Evolutionary conservation across 2,329 filamentous ascomycete species (phyloP), one percentile per base, ranked within the genome.

Genomic region (Epichloe coenophiala): DNA sequence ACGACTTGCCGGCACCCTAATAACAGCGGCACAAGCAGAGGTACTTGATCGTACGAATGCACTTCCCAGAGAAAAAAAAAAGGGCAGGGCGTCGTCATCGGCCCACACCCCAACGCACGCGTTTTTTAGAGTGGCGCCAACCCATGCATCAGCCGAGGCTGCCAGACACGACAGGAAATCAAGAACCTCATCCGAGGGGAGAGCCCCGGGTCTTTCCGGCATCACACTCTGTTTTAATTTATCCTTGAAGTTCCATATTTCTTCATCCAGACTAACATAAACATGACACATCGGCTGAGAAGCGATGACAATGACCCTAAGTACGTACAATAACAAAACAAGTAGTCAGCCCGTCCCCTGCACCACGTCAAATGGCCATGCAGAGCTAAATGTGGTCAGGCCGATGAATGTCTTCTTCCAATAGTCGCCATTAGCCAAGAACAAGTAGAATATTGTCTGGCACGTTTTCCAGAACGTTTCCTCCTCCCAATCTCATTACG

Each of bases 271-370:
- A 19, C 47, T 44, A 48, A 45, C 45, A 47, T 27, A 38, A 46
- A 41, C 47, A 52, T 49, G 42, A 48, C 43, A 51, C 41, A 48
- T 48, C 51, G 55, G 50, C 52, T 50, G 45, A 48, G 19, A 45
- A 53, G 55, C 48, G 44, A 49, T 48, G 49, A 36, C 46, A 51
- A 44, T 53, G 43, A 37, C 45, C 36, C 44, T 45, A 47, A 50
- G 36, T 47, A 53, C 48, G 44, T 50, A 45, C 51, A 40, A 33
- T 42, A 23, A 35, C n/a, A 35, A 47, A 23, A 50, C 19, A 39
- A 38, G 13, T 37, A 36, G 41, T 42, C 47, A 48, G 37, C 31
- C 50, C n/a, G 23, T 4, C 33, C 33, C 37, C 39, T 39, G 12
- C 8, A 37, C 5, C 21, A 35, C 33, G 8, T 31, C 11, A 27